Conservation (phyloP, 2,329 filamentous ascomycete species). For the Diaporthe vaccinii region DNA sequence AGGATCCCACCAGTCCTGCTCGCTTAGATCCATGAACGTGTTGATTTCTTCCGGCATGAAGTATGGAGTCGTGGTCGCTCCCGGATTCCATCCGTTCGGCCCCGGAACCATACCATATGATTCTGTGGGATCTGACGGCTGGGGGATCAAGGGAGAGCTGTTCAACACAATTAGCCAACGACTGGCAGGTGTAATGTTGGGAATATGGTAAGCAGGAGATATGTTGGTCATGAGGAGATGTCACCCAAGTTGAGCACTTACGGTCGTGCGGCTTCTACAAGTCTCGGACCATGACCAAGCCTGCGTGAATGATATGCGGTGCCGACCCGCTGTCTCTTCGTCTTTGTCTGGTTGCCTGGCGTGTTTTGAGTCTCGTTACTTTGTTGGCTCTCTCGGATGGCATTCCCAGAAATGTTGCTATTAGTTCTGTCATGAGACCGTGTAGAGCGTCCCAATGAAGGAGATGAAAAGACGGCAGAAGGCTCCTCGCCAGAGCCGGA, state of each 20-base stretch:
- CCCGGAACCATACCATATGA: not conserved
- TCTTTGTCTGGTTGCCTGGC: not conserved
- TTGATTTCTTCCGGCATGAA: constrained; percentile 18
- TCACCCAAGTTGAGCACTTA: not conserved
- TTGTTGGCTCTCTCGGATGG: not conserved
- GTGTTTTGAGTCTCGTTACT: not conserved
- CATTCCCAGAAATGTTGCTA: not conserved
- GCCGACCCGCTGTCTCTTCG: constrained; percentile 1
- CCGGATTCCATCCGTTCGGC: not conserved
- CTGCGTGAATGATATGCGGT: not conserved
- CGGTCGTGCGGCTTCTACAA: not conserved
- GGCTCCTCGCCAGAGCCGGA: not conserved
- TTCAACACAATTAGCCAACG: not conserved
- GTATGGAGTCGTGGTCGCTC: not conserved
- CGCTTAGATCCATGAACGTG: constrained; percentile 1
- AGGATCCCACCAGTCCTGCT: constrained; percentile 41
- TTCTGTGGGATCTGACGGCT: not conserved
- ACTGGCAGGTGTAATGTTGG: not conserved
- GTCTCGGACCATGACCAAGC: not conserved
- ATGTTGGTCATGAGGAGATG: not conserved
- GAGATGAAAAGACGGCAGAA: not conserved
- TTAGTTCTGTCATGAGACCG: not conserved
- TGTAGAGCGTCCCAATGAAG: not conserved
- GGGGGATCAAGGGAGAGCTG: not conserved
- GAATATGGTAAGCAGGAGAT: not conserved